Evolutionary conservation across 139 green algal genomes (phyloP).

Genomic region (Desmodesmus armatus): DNA sequence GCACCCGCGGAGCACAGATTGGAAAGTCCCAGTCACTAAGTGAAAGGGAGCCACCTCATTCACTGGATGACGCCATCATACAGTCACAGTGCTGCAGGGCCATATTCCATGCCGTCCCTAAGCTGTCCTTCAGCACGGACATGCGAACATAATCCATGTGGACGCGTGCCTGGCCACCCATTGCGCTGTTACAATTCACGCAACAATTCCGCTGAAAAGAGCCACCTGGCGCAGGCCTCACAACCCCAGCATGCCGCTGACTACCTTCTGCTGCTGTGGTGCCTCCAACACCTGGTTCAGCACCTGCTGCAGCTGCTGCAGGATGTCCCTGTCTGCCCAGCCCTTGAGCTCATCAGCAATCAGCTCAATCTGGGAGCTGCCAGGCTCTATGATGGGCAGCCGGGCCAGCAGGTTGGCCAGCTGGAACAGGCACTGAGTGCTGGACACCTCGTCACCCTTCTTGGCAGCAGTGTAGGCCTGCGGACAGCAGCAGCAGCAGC

Average conservation of each 20-base stretch:
- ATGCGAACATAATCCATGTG: too few relatives aligned
- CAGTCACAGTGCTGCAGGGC: too few relatives aligned
- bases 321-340: slow-evolving; percentile 20
- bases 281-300: slow-evolving; percentile 15
- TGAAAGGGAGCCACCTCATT: too few relatives aligned
- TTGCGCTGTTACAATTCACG: too few relatives aligned
- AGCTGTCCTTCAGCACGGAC: too few relatives aligned
- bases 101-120: too few relatives aligned
- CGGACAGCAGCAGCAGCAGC: not conserved
- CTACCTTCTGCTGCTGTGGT: slow-evolving; percentile 18
- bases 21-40: too few relatives aligned
- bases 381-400: slow-evolving; percentile 44
- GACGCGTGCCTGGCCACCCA: too few relatives aligned
- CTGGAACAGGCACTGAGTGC: slow-evolving; percentile 34
- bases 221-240: too few relatives aligned
- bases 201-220: too few relatives aligned
- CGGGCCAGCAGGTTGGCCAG: slow-evolving; percentile 48
- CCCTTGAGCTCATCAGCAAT: slow-evolving; percentile 51
- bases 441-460: slow-evolving; percentile 8
- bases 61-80: too few relatives aligned
- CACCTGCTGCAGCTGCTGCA: slow-evolving; percentile 3
- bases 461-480: slow-evolving; percentile 43
- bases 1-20: too few relatives aligned
- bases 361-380: slow-evolving; percentile 43
- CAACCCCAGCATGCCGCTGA: slow-evolving; percentile 21